phyloP scores from a whole-genome alignment of 495 filamentous ascomycete genomes.

The Neurospora sp. region DNA sequence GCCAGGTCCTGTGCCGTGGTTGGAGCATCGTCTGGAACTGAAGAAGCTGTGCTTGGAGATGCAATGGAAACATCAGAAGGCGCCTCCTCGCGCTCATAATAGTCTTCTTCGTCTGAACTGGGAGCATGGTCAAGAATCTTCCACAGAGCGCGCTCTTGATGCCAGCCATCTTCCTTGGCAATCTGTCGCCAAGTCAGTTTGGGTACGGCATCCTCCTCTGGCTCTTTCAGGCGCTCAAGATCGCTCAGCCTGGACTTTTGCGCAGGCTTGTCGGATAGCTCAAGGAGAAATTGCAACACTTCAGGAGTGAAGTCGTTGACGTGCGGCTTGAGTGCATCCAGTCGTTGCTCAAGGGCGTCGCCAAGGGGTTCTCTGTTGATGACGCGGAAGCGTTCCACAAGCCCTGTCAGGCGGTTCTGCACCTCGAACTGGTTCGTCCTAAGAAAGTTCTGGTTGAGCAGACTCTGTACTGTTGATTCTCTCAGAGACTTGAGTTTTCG shows the following conservation, averaged over 20 bases:
- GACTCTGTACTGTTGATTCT: conserved; percentile 41
- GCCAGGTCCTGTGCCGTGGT: conserved; percentile 27
- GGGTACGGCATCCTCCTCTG: conserved; percentile 28
- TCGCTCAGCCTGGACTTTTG: conserved; percentile 54
- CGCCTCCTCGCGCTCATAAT: conserved; percentile 25
- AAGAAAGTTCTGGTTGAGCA: conserved; percentile 51
- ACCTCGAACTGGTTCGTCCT: conserved; percentile 89
- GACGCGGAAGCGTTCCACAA: conserved; percentile 82
- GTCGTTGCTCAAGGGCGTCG: conserved; percentile 57
- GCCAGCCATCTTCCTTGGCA: conserved; percentile 59
- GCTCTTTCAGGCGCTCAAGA: conserved; percentile 42
- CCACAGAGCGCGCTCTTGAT: conserved; percentile 66
- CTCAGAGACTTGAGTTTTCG: conserved; percentile 36
- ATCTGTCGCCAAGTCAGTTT: conserved; percentile 66
- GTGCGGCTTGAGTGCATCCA: conserved; percentile 45
- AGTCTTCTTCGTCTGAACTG: conserved; percentile 51
- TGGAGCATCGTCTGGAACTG: conserved; percentile 23
- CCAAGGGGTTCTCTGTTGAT: conserved; percentile 68
- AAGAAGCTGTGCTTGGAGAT: conserved; percentile 15
- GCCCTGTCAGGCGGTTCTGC: conserved; percentile 56
- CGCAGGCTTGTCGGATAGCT: conserved; percentile 73
- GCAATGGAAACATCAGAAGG: conserved; percentile 25
- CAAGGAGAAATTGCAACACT: conserved; percentile 64
- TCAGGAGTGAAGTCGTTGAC: conserved; percentile 62
- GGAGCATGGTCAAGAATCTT: conserved; percentile 61